These are phyloP conservation scores for Grosmannia clavigera DNA, from an alignment of 2,329 filamentous ascomycete species.

Conservation along the genomic window DNA sequence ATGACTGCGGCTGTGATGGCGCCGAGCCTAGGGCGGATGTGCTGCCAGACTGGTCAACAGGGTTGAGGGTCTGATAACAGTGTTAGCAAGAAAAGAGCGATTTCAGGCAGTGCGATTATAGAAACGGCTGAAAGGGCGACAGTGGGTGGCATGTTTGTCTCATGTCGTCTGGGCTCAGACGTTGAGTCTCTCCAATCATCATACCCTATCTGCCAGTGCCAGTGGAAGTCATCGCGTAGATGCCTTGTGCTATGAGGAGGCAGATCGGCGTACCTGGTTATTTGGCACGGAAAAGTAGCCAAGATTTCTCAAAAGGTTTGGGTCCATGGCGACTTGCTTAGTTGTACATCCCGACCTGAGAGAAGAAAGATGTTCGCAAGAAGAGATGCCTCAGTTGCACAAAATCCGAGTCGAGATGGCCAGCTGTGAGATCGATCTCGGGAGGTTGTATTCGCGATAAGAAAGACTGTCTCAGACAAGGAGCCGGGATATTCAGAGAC, in stretches of 20 bases:
- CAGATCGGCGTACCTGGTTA: conserved; percentile 19
- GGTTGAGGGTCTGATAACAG: conserved; percentile 19
- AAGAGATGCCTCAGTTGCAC: background rate
- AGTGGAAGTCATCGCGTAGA: background rate
- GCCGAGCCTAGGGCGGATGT: conserved; percentile 15
- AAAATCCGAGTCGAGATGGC: background rate
- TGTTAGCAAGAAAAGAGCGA: conserved; percentile 12
- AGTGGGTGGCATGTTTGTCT: conserved; percentile 1
- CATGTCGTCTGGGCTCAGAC: background rate
- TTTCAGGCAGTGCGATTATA: background rate
- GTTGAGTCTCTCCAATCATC: background rate
- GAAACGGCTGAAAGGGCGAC: background rate
- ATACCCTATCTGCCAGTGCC: background rate
- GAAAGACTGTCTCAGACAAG: background rate
- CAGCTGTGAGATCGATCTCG: background rate
- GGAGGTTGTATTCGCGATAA: background rate
- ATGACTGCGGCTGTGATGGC: conserved; percentile 12
- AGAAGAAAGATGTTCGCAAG: background rate
- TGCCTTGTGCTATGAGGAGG: background rate
- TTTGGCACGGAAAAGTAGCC: conserved; percentile 28
- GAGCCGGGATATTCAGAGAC: background rate
- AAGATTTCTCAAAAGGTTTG: conserved; percentile 24
- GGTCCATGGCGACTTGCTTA: conserved; percentile 20
- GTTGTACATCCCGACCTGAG: conserved; percentile 16
- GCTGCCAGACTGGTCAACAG: conserved; percentile 20